phyloP scores from a whole-genome alignment of 176 grass and related monocot species.

The Pontederia paniculata region DNA sequence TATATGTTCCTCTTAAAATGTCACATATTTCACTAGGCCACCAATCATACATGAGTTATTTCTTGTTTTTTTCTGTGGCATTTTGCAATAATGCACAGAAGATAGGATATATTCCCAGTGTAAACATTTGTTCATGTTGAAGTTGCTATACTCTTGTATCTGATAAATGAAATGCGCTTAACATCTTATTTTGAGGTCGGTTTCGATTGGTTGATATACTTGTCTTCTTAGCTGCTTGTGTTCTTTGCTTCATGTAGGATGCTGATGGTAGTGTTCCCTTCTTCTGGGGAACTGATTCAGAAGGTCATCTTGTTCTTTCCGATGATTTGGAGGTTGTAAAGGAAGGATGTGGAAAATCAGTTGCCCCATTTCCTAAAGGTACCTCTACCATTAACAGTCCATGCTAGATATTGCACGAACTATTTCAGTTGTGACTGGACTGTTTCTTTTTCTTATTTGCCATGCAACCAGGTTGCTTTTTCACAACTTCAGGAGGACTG shows the following conservation, averaged over 20 bases:
- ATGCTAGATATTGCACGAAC: too few species aligned
- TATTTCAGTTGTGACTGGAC: too few species aligned
- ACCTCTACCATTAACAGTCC: neutral
- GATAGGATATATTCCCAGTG: too few species aligned
- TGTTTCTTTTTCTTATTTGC: constrained; percentile 2
- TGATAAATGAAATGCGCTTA: neutral
- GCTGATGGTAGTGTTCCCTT: constrained; percentile 5
- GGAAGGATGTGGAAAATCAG: constrained; percentile 54
- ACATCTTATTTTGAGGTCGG: too few species aligned
- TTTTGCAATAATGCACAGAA: too few species aligned
- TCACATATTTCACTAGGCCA: too few species aligned
- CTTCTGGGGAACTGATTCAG: constrained; percentile 27
- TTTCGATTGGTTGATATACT: too few species aligned
- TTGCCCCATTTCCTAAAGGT: constrained; percentile 77
- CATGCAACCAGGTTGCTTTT: constrained; percentile 63
- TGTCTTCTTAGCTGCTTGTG: too few species aligned
- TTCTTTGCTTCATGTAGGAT: neutral
- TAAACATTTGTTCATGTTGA: neutral
- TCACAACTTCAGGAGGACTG: constrained; percentile 70
- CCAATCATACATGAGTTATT: too few species aligned
- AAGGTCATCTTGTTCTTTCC: constrained; percentile 62
- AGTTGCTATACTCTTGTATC: neutral
- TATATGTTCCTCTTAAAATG: too few species aligned
- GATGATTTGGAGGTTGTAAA: constrained; percentile 52
- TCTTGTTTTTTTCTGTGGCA: too few species aligned